Base-by-base conservation (phyloP, 2,329 filamentous ascomycete genomes). In the Penicillium brasilianum region DNA sequence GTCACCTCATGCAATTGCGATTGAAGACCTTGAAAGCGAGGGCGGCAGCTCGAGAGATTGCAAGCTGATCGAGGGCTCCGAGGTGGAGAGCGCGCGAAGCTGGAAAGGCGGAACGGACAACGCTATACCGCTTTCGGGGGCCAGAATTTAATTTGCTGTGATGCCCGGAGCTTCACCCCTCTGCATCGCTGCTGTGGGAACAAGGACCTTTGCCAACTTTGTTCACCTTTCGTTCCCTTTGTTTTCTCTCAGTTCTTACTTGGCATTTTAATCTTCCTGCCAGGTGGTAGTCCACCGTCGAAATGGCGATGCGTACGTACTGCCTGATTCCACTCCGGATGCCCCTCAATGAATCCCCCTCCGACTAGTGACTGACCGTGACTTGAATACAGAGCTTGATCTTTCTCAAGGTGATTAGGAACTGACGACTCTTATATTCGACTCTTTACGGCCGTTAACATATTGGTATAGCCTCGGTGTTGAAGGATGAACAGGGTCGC, bases 401-500 rank as follows among this genome's bases (percentile, higher is more conserved):
- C 74, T 81, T 70, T 81, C 79, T 69, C 78, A 81, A 76, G 79
- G 79, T 81, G 68, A 54, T 57, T 63, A 59, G 14, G 36, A 11
- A 41, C 57, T 41, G 28, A 62, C 62, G 61, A 50, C 62, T 34
- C 65, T 10, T 6, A 28, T 30, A n/a, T 7, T 69, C 68, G 70
- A 63, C 70, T 48, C n/a, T 49, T 22, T 34, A 13, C 39, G 36
- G 50, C 32, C 14, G 22, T 72, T 76, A 55, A 76, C 62, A 46
- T 34, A 51, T 37, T 36, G 32, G 59, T 48, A 71, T 66, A 87
- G 87, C 87, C 73, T 84, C 87, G 79, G 81, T 99, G 79, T 88
- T 97, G 84, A 97, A 97, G 84, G 95, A 99, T 85, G 95, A 99
- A 82, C 89, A 95, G 79, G 95, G 95, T 65, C 88, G 95, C 76